Percentiles rank a stretch among this genome's conserved stretches.
phyloP scores from a whole-genome alignment of 805 yeast genomes.

The Teunomyces funiuensis region DNA sequence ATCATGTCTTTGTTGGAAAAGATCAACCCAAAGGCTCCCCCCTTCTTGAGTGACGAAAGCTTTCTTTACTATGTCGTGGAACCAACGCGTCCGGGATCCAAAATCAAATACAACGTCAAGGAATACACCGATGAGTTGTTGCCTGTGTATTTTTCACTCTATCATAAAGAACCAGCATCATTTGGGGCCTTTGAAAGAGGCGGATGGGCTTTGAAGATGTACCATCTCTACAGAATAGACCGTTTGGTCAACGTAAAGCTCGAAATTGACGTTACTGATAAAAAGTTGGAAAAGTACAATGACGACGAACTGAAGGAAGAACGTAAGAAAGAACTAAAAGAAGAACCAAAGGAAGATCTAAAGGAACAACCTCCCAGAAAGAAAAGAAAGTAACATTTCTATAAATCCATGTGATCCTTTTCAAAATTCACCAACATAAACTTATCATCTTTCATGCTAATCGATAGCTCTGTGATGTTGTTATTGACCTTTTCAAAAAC shows the following conservation, averaged over 20 bases:
- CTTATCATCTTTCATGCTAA: constrained; percentile 29
- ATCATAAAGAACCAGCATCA: constrained; percentile 4
- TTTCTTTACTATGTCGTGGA: constrained; percentile 35
- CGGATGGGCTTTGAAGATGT: constrained; percentile 38
- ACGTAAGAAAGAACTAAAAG: constrained; percentile 1
- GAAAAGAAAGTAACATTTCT: constrained; percentile 1
- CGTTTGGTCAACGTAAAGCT: constrained; percentile 24
- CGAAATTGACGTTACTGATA: constrained; percentile 18
- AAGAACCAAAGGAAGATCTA: background rate
- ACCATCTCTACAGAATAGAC: constrained; percentile 23
- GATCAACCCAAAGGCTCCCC: constrained; percentile 29
- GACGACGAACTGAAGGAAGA: background rate
- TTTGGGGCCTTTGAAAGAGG: constrained; percentile 30
- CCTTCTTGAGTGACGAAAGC: constrained; percentile 52
- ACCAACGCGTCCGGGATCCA: constrained; percentile 19
- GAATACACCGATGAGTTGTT: constrained; percentile 42
- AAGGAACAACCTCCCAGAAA: background rate
- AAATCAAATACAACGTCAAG: constrained; percentile 41
- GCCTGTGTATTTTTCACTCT: constrained; percentile 16
- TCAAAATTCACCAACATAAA: constrained; percentile 40
- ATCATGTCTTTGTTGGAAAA: constrained; percentile 34
- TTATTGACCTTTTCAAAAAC: constrained; percentile 30
- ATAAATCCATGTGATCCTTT: constrained; percentile 32
- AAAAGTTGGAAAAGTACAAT: constrained; percentile 7
- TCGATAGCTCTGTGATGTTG: constrained; percentile 30